Evolutionary conservation across 306 rosid genomes (phyloP).

Genomic region (apple (Malus domestica)): ASM211411v1 NC_041803.1:16260501-16261000

Average conservation of each 20-base stretch:
- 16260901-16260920: not conserved
- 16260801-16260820: not conserved
- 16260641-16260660: conserved; percentile 40
- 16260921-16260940: not conserved
- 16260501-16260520: not conserved
- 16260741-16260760: not conserved
- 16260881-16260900: not conserved
- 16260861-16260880: not conserved
- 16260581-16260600: conserved; percentile 59
- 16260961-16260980: not conserved
- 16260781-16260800: not conserved
- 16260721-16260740: conserved; percentile 80
- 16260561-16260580: conserved; percentile 59
- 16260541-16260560: conserved; percentile 67
- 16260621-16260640: conserved; percentile 49
- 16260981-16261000: not conserved
- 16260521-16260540: conserved; percentile 45
- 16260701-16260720: conserved; percentile 63
- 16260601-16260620: conserved; percentile 54
- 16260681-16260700: conserved; percentile 40
- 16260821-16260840: too few species aligned
- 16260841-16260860: not conserved
- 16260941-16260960: not conserved
- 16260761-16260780: not conserved
- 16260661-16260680: conserved; percentile 52